A percentile compares a stretch with the other conserved stretches of the same genome.
These are phyloP conservation scores for Phoma sp. DNA, from an alignment of 2,329 filamentous ascomycete genomes.

Conservation along the genomic window DNA sequence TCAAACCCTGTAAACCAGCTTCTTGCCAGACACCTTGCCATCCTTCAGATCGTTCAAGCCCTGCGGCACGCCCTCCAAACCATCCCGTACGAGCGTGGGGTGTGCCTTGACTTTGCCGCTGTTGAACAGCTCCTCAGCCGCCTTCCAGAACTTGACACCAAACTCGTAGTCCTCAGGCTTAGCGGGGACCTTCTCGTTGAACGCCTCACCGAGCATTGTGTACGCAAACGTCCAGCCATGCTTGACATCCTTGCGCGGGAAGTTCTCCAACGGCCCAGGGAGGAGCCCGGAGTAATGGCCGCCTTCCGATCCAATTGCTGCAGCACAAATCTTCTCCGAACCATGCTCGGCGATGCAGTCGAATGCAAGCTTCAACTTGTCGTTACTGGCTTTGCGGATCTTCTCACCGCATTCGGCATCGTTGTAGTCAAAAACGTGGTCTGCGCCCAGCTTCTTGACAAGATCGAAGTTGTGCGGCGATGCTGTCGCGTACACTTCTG, in stretches of 20 bases:
- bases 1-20: slow-evolving; percentile 41
- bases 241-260: slow-evolving; percentile 54
- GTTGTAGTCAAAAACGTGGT: slow-evolving; percentile 59
- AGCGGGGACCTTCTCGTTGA: slow-evolving; percentile 39
- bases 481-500: slow-evolving; percentile 54
- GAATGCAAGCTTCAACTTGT: slow-evolving; percentile 54
- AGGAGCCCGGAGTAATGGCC: slow-evolving; percentile 29
- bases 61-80: slow-evolving; percentile 39
- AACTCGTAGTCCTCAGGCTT: slow-evolving; percentile 38
- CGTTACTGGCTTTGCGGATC: slow-evolving; percentile 55
- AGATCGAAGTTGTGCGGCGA: slow-evolving; percentile 58
- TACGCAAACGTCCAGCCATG: slow-evolving; percentile 52
- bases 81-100: slow-evolving; percentile 35
- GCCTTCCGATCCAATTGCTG: slow-evolving; percentile 31
- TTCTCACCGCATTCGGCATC: slow-evolving; percentile 52
- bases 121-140: slow-evolving; percentile 31
- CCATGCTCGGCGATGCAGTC: slow-evolving; percentile 54
- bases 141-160: slow-evolving; percentile 33
- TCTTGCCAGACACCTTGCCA: slow-evolving; percentile 43
- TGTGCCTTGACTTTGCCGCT: slow-evolving; percentile 44
- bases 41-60: slow-evolving; percentile 43
- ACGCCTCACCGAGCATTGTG: slow-evolving; percentile 51
- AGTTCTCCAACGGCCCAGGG: slow-evolving; percentile 30
- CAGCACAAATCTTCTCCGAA: slow-evolving; percentile 26
- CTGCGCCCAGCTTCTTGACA: slow-evolving; percentile 56